These are phyloP conservation scores for Penicillium salamii DNA, from an alignment of 495 filamentous ascomycete species.

Conservation along the genomic window DNA sequence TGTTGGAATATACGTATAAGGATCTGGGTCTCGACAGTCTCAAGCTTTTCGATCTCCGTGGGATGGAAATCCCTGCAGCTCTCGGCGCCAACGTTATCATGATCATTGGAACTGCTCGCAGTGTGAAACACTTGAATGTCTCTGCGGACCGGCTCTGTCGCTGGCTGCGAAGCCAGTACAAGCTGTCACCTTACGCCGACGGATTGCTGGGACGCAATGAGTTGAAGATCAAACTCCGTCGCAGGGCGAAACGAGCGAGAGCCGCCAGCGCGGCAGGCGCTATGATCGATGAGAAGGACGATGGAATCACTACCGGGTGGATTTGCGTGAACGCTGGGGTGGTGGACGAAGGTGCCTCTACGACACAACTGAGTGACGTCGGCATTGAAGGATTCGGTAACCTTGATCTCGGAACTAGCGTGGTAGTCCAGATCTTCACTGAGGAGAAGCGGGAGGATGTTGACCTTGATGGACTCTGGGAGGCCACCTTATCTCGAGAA, in stretches of 20 bases:
- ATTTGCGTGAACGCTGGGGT: slow-evolving; percentile 87
- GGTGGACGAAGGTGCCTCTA: slow-evolving; percentile 51
- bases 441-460: slow-evolving; percentile 80
- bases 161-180: slow-evolving; percentile 73
- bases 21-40: slow-evolving; percentile 82
- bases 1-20: slow-evolving; percentile 76
- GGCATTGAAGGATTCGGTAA: slow-evolving; percentile 74
- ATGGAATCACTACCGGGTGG: slow-evolving; percentile 89
- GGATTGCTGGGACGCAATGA: slow-evolving; percentile 88
- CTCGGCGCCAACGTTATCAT: slow-evolving; percentile 86
- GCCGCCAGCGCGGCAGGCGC: slow-evolving; percentile 60
- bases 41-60: slow-evolving; percentile 73
- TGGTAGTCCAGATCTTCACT: slow-evolving; percentile 90
- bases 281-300: slow-evolving; percentile 55
- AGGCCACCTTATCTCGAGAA: slow-evolving; percentile 44
- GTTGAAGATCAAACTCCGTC: slow-evolving; percentile 78
- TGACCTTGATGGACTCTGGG: slow-evolving; percentile 81
- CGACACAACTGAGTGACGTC: slow-evolving; percentile 34
- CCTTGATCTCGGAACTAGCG: slow-evolving; percentile 49
- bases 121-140: slow-evolving; percentile 89
- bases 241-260: slow-evolving; percentile 75
- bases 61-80: slow-evolving; percentile 79
- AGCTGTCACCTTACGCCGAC: slow-evolving; percentile 73
- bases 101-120: slow-evolving; percentile 89
- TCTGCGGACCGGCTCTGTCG: slow-evolving; percentile 85